Percentiles rank a stretch among this genome's conserved stretches.
phyloP scores from a whole-genome alignment of 2,329 filamentous ascomycete species.

The Neofusicoccum laricinum region DNA sequence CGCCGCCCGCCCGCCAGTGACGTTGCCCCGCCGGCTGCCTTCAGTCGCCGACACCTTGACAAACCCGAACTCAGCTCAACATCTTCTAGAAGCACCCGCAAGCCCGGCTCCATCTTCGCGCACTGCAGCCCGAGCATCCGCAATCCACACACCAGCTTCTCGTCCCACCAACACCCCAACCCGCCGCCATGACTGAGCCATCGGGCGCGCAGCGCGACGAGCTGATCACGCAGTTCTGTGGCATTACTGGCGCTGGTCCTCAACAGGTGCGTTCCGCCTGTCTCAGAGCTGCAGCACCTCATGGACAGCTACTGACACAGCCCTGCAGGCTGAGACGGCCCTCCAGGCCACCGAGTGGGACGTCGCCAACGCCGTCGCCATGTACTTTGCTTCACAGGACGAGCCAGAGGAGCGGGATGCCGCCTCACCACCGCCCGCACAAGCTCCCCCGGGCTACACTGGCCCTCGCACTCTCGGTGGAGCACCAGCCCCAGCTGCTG shows the following conservation, averaged over 20 bases:
- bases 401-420: slow-evolving; percentile 29
- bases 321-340: slow-evolving; percentile 41
- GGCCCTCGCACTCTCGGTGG: slow-evolving; percentile 32
- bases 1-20: background rate
- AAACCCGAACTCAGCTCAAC: background rate
- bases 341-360: slow-evolving; percentile 45
- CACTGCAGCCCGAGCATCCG: background rate
- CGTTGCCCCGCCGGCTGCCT: slow-evolving; percentile 15
- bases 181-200: slow-evolving; percentile 31
- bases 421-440: slow-evolving; percentile 22
- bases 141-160: background rate
- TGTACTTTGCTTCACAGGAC: slow-evolving; percentile 39
- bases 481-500: slow-evolving; percentile 31
- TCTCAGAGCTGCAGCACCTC: background rate
- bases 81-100: background rate
- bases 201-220: slow-evolving; percentile 29
- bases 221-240: slow-evolving; percentile 35
- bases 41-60: background rate
- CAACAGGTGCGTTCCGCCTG: slow-evolving; percentile 24
- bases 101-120: background rate
- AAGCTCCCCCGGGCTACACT: slow-evolving; percentile 14
- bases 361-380: slow-evolving; percentile 42
- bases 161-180: too few species aligned
- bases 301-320: background rate
- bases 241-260: slow-evolving; percentile 33